Percentiles rank a stretch among this genome's conserved stretches.
phyloP scores from a whole-genome alignment of 139 green algal genomes.

The Trebouxia sp. region DNA sequence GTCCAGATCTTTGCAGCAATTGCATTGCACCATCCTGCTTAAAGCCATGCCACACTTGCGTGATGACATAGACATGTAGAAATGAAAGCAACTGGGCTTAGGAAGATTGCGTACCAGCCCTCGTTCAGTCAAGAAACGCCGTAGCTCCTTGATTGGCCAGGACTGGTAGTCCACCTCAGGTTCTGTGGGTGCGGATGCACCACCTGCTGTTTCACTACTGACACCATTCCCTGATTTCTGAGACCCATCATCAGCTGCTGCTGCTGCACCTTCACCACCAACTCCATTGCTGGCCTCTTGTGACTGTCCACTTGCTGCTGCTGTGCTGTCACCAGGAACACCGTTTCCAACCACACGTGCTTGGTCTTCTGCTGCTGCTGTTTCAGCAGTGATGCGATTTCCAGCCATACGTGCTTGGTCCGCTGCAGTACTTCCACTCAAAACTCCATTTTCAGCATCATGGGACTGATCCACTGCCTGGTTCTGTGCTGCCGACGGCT shows the following conservation, averaged over 20 bases:
- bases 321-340: too few relatives aligned
- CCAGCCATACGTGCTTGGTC: neutral
- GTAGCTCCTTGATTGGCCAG: slow-evolving; percentile 81
- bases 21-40: neutral
- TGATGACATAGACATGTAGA: neutral
- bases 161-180: slow-evolving; percentile 51
- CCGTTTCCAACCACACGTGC: too few relatives aligned
- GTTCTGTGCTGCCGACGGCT: neutral
- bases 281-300: too few relatives aligned
- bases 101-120: slow-evolving; percentile 37
- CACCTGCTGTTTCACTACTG: too few relatives aligned
- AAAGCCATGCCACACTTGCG: too few relatives aligned
- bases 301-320: too few relatives aligned
- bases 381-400: neutral
- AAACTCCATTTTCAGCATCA: neutral
- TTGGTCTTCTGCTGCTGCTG: too few relatives aligned
- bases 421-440: too few relatives aligned
- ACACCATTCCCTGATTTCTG: too few relatives aligned
- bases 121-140: slow-evolving; percentile 58
- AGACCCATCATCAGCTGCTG: too few relatives aligned
- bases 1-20: neutral
- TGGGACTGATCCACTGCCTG: neutral
- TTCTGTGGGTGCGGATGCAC: too few relatives aligned
- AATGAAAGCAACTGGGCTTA: neutral
- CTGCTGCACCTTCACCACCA: too few relatives aligned